Evolutionary conservation across 2,329 filamentous ascomycete species (phyloP).

Genomic region (Fusarium sp.): DNA sequence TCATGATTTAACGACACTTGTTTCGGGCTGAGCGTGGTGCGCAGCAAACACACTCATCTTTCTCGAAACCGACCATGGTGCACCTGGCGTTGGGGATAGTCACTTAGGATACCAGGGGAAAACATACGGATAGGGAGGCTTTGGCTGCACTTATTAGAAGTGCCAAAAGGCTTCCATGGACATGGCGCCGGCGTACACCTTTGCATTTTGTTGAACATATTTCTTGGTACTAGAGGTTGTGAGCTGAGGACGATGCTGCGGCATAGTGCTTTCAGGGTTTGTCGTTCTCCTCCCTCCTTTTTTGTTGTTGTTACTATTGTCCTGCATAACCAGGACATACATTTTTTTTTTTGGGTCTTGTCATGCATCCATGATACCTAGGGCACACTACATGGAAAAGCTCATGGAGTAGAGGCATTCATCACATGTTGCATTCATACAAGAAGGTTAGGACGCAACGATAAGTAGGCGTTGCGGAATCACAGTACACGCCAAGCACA

Average conservation of each 20-base stretch:
- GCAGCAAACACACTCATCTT: constrained; percentile 7
- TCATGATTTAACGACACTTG: constrained; percentile 34
- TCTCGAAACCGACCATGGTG: not conserved
- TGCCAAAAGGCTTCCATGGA: constrained; percentile 14
- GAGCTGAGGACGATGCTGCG: not conserved
- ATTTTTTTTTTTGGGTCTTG: not conserved
- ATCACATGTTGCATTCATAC: not conserved
- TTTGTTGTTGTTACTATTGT: not conserved
- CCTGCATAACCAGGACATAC: not conserved
- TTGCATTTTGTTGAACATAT: not conserved
- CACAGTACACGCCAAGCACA: not conserved
- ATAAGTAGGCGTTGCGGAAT: not conserved
- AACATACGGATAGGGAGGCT: constrained; percentile 22
- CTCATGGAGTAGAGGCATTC: not conserved
- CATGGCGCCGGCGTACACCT: constrained; percentile 11
- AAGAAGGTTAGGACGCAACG: not conserved
- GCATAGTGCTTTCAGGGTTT: not conserved
- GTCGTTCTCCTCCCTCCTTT: not conserved
- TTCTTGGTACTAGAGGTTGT: not conserved
- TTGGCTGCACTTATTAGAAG: constrained; percentile 37
- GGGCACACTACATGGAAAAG: not conserved
- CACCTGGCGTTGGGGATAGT: constrained; percentile 12
- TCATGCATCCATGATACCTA: constrained; percentile 10
- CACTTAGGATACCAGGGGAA: constrained; percentile 16
- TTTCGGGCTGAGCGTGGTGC: constrained; percentile 3